These are phyloP conservation scores for Suillus plorans DNA, from an alignment of 768 basidiomycete genomes.

Conservation along the genomic window DNA sequence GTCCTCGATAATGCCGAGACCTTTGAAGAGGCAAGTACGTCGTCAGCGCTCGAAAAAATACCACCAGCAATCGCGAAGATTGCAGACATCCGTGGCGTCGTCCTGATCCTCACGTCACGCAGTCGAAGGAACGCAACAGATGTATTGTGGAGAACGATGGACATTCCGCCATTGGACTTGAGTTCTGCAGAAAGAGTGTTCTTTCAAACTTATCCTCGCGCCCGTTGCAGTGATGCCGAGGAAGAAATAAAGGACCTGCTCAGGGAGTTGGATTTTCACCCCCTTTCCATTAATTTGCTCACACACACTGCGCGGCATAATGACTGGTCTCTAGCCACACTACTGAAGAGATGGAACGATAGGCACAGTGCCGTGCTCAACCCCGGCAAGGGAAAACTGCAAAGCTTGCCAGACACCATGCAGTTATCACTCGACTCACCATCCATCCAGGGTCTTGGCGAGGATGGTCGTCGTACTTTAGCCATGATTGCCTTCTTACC, in stretches of 20 bases:
- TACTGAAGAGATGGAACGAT: background rate
- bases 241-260: background rate
- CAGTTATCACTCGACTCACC: background rate
- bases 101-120: constrained; percentile 1
- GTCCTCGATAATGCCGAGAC: constrained; percentile 4
- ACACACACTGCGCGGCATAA: constrained; percentile 4
- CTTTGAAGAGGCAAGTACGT: background rate
- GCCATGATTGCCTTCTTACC: background rate
- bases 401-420: background rate
- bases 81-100: background rate
- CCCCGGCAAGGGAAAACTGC: background rate
- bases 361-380: background rate
- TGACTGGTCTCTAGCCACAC: background rate
- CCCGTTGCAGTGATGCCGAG: background rate
- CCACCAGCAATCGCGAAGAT: background rate
- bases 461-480: background rate
- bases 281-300: background rate
- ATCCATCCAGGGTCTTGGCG: background rate
- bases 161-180: background rate
- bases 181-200: background rate
- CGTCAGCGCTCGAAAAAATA: background rate
- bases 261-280: background rate
- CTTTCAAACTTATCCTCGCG: background rate
- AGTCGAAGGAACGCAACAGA: background rate
- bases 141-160: background rate